Conservation (phyloP, 2,329 filamentous ascomycete species). For the Colletotrichum sp. region DNA sequence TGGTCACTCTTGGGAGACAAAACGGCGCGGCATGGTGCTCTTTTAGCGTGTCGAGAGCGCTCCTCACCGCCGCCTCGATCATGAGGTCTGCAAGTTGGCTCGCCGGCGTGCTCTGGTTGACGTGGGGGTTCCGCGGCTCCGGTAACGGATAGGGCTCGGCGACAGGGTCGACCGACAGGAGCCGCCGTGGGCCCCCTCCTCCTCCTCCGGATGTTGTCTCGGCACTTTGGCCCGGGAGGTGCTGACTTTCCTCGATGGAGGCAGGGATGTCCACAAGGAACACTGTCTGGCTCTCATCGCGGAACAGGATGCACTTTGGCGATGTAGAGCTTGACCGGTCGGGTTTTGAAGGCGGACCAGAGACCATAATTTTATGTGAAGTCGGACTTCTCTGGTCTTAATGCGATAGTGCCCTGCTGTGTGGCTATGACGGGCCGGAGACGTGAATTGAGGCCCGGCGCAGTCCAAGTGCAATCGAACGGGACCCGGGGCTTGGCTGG, state of each 20-base stretch:
- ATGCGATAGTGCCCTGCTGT: not conserved
- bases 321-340: not conserved
- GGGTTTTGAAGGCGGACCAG: not conserved
- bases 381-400: not conserved
- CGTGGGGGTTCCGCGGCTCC: slow-evolving; percentile 50
- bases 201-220: not conserved
- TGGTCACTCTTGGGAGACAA: slow-evolving; percentile 46
- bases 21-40: slow-evolving; percentile 46
- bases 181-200: slow-evolving; percentile 34
- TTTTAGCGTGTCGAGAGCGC: slow-evolving; percentile 45
- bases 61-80: slow-evolving; percentile 50
- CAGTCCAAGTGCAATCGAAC: slow-evolving; percentile 8
- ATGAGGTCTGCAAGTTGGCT: slow-evolving; percentile 61
- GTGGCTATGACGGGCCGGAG: slow-evolving; percentile 9
- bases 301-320: slow-evolving; percentile 16
- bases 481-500: slow-evolving; percentile 4
- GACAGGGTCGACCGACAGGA: slow-evolving; percentile 51
- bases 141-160: slow-evolving; percentile 55
- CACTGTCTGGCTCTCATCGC: slow-evolving; percentile 35
- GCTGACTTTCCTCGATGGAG: slow-evolving; percentile 72
- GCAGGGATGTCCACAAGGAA: slow-evolving; percentile 72
- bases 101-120: slow-evolving; percentile 41
- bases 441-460: not conserved
- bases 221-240: slow-evolving; percentile 38
- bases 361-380: not conserved